A percentile compares a stretch with the other conserved stretches of the same genome.
Evolutionary conservation across 2,329 filamentous ascomycete genomes (phyloP).

Genomic region (Fusarium veterinarium): DNA sequence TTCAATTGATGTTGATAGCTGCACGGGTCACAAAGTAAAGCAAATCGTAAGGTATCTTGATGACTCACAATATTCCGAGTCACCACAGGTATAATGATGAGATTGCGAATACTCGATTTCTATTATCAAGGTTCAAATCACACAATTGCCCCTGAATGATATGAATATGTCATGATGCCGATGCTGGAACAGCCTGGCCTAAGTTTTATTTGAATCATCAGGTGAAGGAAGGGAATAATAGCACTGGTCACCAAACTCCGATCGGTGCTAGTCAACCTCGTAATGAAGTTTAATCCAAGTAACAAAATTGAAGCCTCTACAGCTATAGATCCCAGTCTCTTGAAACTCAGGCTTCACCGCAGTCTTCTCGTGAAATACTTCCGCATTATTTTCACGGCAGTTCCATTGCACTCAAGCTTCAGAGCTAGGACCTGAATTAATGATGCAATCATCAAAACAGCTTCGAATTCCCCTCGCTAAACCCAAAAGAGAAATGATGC

Average conservation of each 20-base stretch:
- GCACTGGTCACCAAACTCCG: neutral
- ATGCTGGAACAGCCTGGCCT: neutral
- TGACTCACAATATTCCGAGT: neutral
- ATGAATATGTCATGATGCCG: neutral
- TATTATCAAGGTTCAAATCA: accelerated
- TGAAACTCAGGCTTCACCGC: accelerated
- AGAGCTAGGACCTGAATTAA: conserved; percentile 16
- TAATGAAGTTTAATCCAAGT: neutral
- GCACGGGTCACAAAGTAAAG: neutral
- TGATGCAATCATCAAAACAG: conserved; percentile 23
- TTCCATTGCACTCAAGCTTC: neutral
- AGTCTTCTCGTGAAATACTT: neutral
- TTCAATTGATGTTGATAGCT: neutral
- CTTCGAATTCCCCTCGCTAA: conserved; percentile 21
- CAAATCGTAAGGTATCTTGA: neutral
- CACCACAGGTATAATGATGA: neutral
- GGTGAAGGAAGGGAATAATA: neutral
- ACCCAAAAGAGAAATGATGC: neutral
- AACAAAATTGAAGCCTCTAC: accelerated
- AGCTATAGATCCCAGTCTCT: accelerated
- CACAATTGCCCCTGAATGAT: no score
- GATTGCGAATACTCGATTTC: no score
- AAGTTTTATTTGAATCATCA: neutral
- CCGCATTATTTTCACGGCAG: neutral
- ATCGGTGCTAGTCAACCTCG: neutral